Base-by-base conservation (phyloP, 495 filamentous ascomycete species). In the Penicillium canescens region DNA sequence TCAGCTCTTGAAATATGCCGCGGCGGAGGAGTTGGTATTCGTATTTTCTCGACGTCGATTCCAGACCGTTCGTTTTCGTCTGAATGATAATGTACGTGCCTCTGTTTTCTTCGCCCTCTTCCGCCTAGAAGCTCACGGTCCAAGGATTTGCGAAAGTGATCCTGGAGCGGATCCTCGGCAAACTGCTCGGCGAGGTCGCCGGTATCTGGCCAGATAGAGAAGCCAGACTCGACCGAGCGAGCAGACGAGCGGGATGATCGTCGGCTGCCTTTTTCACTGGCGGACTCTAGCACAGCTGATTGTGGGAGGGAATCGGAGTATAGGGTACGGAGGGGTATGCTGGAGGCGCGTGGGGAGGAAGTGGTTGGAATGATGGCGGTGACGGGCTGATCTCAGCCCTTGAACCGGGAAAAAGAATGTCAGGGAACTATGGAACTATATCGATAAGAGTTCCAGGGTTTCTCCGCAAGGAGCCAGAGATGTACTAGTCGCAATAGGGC, bases 171-270 rank as follows among this genome's bases (percentile, higher is more conserved):
- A 71, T 95, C 88, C 70, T 94, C 89, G 56, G 83, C 86, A 59
- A 91, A 79, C 79, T 95, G 92, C 75, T 96, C 91, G 59, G 88
- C 88, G 54, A 98, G 82, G 73, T 97, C 94, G 46, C 91, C 94
- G 42, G 92, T 94, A 65, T 96, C 91, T 66, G 90, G 90, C 92
- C 91, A 96, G 50, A 82, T 70, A 26, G 90, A 92, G 69, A 88
- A 87, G 59, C 87, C 86, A 47, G 88, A 90, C 64, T 81, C 84
- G 60, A 71, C 77, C 50, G 85, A 87, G 69, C 76, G 80, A 73
- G 74, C 69, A 46, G 76, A 78, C 53, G 83, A 85, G 60, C 76
- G 75, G 60, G 78, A 78, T 49, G 78, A 80, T 18, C 73, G 80
- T 54, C 76, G 76, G 60, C 72, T 78, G 50, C 67, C 67, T 59